Evolutionary conservation across 768 basidiomycete species (phyloP).

Genomic region (Lactarius vividus): DNA sequence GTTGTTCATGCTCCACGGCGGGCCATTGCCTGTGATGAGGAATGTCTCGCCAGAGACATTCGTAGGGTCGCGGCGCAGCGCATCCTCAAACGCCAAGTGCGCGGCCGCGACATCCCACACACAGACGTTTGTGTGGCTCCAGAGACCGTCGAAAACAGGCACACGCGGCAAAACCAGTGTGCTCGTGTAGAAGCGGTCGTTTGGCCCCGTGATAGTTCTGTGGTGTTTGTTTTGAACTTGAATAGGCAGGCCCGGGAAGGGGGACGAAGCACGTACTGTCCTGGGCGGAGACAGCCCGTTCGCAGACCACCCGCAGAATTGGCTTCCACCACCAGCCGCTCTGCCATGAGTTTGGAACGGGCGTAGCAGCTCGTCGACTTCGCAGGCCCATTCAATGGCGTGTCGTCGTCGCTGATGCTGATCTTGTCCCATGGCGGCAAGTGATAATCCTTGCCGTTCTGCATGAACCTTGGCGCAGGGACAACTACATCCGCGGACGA

Average conservation of each 20-base stretch:
- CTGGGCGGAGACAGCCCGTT: constrained; percentile 42
- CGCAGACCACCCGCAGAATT: constrained; percentile 45
- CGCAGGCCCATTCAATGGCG: constrained; percentile 41
- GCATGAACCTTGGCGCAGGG: constrained; percentile 39
- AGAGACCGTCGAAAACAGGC: constrained; percentile 35
- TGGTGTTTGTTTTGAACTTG: too few relatives aligned
- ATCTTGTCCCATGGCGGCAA: constrained; percentile 22
- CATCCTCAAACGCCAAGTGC: constrained; percentile 36
- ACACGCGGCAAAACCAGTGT: constrained; percentile 35
- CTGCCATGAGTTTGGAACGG: constrained; percentile 52
- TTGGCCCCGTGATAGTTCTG: constrained; percentile 38
- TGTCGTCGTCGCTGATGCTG: constrained; percentile 47
- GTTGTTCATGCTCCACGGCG: constrained; percentile 35
- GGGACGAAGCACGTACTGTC: constrained; percentile 30
- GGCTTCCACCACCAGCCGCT: constrained; percentile 52
- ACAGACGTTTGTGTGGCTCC: constrained; percentile 35
- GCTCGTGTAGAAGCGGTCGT: constrained; percentile 35
- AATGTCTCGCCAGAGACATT: constrained; percentile 37
- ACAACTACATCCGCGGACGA: constrained; percentile 47
- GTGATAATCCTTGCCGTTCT: constrained; percentile 31
- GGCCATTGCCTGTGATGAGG: constrained; percentile 36
- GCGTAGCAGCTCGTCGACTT: constrained; percentile 49
- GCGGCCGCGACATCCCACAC: constrained; percentile 40
- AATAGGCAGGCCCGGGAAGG: not conserved
- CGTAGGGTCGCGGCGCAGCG: constrained; percentile 30